Percentiles rank a stretch among this genome's conserved stretches.
Conservation (phyloP, 768 basidiomycete species). For the Xanthoconium stramineum region DNA sequence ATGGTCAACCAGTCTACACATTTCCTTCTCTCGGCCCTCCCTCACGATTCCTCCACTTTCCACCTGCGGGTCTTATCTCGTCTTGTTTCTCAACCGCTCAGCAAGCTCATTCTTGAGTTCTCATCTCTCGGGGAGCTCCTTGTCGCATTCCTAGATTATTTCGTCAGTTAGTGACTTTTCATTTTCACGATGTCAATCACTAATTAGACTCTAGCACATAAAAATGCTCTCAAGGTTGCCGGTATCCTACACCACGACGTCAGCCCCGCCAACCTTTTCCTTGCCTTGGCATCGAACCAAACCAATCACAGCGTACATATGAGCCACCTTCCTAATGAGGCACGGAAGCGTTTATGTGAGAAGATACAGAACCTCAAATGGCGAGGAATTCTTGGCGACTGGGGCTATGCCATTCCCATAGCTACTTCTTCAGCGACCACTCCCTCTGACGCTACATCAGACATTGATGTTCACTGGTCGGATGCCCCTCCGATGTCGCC, state of each 20-base stretch:
- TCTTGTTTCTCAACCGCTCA: background rate
- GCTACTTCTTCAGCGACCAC: background rate
- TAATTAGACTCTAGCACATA: too few species aligned
- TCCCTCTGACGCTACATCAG: too few species aligned
- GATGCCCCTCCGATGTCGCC: background rate
- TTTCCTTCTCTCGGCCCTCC: background rate
- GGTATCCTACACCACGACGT: background rate
- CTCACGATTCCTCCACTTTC: too few species aligned
- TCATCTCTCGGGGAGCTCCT: too few species aligned
- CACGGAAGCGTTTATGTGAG: too few species aligned
- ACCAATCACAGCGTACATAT: background rate
- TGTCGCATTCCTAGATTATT: background rate
- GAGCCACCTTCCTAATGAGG: too few species aligned
- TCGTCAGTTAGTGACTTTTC: too few species aligned
- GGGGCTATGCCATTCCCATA: background rate
- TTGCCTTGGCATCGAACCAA: background rate
- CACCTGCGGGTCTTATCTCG: background rate
- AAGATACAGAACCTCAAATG: too few species aligned
- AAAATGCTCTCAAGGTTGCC: too few species aligned
- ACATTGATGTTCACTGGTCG: too few species aligned
- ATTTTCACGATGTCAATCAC: too few species aligned
- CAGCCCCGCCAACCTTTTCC: background rate
- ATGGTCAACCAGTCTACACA: background rate
- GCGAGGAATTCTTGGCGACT: background rate
- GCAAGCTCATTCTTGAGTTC: background rate